phyloP scores from a whole-genome alignment of 306 rosid genomes.

The Sindora glabra region DNA sequence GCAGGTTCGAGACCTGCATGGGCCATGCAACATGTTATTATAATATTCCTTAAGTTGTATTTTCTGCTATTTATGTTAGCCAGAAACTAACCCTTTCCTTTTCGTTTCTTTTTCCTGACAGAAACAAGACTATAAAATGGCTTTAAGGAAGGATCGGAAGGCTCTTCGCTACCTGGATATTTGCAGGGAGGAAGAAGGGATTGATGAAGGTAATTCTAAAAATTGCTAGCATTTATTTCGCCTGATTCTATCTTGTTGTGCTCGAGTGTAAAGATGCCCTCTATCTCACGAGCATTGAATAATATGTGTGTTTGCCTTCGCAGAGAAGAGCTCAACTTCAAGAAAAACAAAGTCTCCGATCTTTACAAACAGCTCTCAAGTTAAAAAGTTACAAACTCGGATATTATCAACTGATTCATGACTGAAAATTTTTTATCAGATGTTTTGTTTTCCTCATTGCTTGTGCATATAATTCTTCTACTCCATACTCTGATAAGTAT shows the following conservation, averaged over 20 bases:
- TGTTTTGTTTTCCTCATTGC: background rate
- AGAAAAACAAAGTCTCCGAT: conserved; percentile 52
- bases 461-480: too few species aligned
- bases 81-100: too few species aligned
- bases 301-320: background rate
- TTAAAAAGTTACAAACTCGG: too few species aligned
- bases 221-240: background rate
- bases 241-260: background rate
- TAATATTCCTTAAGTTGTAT: too few species aligned
- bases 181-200: conserved; percentile 51
- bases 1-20: conserved; percentile 39
- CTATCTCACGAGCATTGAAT: too few species aligned
- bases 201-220: conserved; percentile 35
- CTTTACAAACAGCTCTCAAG: conserved; percentile 49
- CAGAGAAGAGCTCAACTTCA: conserved; percentile 38
- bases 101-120: too few species aligned
- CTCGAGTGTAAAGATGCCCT: background rate
- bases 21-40: too few species aligned
- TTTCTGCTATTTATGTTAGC: too few species aligned
- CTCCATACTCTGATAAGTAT: too few species aligned
- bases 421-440: too few species aligned
- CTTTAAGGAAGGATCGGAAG: conserved; percentile 43
- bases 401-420: too few species aligned
- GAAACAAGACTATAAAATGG: conserved; percentile 44
- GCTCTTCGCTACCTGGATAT: conserved; percentile 49